Evolutionary conservation across 352 stramenopile genomes (phyloP).

Genomic region (Globisporangium mamillatum): DNA sequence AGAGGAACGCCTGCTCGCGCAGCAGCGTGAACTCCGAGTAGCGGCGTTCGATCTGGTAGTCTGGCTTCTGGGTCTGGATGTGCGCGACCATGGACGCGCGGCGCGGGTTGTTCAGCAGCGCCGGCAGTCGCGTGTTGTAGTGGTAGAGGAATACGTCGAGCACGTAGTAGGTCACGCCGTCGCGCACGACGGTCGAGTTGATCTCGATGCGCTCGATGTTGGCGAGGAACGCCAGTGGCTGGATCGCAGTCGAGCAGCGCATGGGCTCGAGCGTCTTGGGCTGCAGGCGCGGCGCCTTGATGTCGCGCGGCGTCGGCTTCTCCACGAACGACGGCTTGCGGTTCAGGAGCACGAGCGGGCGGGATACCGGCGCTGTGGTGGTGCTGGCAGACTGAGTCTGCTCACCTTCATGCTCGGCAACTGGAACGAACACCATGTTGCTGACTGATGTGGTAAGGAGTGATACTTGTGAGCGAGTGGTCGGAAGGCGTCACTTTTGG

Average conservation of each 20-base stretch:
- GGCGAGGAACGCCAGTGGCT: slow-evolving; percentile 7
- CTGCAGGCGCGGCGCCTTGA: slow-evolving; percentile 10
- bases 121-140: slow-evolving; percentile 13
- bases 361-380: background rate
- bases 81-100: background rate
- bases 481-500: slow-evolving; percentile 5
- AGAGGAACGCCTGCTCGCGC: slow-evolving; percentile 2
- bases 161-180: slow-evolving; percentile 18
- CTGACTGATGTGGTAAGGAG: background rate
- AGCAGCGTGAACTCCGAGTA: slow-evolving; percentile 12
- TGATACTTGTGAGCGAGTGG: background rate
- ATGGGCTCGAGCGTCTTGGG: slow-evolving; percentile 6
- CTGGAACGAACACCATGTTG: slow-evolving; percentile 1
- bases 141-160: slow-evolving; percentile 14
- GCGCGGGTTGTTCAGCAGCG: slow-evolving; percentile 1
- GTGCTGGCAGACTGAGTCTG: background rate
- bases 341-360: slow-evolving; percentile 7
- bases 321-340: slow-evolving; percentile 13
- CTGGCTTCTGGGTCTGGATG: background rate
- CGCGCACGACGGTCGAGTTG: slow-evolving; percentile 12
- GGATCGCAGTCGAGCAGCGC: background rate
- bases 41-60: slow-evolving; percentile 11
- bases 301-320: background rate
- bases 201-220: slow-evolving; percentile 18
- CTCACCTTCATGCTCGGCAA: background rate